Evolutionary conservation across 805 yeast genomes (phyloP).

Genomic region (Nematodospora valgi): DNA sequence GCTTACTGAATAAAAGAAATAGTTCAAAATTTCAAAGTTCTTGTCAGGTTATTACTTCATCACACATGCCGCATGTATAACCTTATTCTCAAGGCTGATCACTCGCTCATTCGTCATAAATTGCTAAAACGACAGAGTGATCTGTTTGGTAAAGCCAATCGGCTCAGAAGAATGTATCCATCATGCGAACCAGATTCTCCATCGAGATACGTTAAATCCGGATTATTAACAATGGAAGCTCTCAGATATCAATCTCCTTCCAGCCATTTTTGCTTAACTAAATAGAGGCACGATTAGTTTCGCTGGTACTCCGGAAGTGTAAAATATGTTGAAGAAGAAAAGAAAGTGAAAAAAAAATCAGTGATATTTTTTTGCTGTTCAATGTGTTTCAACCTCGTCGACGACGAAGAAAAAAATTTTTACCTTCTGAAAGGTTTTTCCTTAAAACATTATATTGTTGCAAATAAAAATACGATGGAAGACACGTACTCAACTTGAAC

Average conservation of each 20-base stretch:
- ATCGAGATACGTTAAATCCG: constrained; percentile 14
- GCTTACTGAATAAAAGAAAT: no score
- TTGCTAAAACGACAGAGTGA: no score
- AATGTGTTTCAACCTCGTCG: not conserved
- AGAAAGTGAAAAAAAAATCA: constrained; percentile 11
- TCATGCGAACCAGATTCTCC: constrained; percentile 40
- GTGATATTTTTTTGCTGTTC: constrained; percentile 3
- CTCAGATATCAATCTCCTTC: constrained; percentile 33
- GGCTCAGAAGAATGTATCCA: constrained; percentile 36
- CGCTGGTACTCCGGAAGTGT: constrained; percentile 47
- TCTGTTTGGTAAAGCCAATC: no score
- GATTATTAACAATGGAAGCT: constrained; percentile 31
- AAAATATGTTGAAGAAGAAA: constrained; percentile 23
- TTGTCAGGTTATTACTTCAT: no score
- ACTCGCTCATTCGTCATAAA: no score
- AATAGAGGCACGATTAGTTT: constrained; percentile 35
- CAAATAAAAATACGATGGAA: no score
- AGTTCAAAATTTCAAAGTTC: no score
- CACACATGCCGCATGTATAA: no score
- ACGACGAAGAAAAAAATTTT: constrained; percentile 4
- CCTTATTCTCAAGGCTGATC: no score
- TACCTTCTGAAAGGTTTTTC: no score
- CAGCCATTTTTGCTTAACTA: constrained; percentile 49
- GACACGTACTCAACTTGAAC: no score
- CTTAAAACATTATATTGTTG: no score